Evolutionary conservation across 257 asterid genomes (phyloP), one percentile per base, ranked within the genome.

Genomic region (Gardenia jasminoides): DNA sequence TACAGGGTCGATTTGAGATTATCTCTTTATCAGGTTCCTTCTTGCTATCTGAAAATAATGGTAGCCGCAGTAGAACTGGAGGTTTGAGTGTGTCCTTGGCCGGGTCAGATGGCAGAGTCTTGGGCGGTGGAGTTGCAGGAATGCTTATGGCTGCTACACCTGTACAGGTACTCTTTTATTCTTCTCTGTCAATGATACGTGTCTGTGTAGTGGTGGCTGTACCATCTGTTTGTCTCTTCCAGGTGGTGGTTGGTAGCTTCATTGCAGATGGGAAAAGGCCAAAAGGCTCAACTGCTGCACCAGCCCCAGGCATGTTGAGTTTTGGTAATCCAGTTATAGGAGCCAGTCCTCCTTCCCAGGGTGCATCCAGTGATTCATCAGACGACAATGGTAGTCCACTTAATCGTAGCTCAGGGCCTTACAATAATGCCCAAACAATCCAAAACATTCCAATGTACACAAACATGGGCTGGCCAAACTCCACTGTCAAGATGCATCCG

Each of bases 71-170:
- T 74, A 86, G 90, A 83, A 75, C 83, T 26, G 88, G 91, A 47
- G 83, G 84, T 41, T 87, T 95, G 84, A 92, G 91, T 41, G 92
- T 95, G 77, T 93, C 96, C 0, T 74, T 95, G 88, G 94, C 98
- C 72, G 94, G 98, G 52, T 30, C 92, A 47, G 97, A 92, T 74
- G 97, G 96, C 43, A 86, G 88, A 73, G 98, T 95, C 47, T 74
- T 93, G 87, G 99, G 98, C 31, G 99, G 99, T 64, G 94, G 93
- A 74, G 97, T 95, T 77, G 92, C 92, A 22, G 99, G 98, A 80
- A 54, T 79, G 80, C 98, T 95, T 43, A 81, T 82, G 86, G 99
- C 99, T 64, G 97, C 97, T 52, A 82, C 98, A 17, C 86, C 92
- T 0, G 92, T 92, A 68, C 99, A 95, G 97, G 98, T 92, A 80